Percentiles rank a stretch among this genome's conserved stretches.
Conservation (phyloP, 768 basidiomycete genomes). For the Termitomyces sp. region DNA sequence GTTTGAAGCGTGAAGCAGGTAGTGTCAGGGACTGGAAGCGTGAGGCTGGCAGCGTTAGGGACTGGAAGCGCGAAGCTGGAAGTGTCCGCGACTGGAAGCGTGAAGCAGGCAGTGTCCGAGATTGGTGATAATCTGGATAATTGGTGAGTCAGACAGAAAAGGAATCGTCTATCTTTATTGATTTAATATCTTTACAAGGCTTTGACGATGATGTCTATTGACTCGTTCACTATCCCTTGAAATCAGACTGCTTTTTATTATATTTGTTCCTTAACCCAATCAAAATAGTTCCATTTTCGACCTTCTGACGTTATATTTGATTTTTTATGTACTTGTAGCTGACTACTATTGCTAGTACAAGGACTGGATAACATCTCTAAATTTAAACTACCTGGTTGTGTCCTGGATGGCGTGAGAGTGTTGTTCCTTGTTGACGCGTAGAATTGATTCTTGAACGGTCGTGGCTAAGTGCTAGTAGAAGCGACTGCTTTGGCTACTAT, state of each 20-base stretch:
- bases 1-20: slow-evolving; percentile 9
- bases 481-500: slow-evolving; percentile 4
- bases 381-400: too few relatives aligned
- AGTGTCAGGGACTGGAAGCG: slow-evolving; percentile 12
- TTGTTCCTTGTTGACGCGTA: slow-evolving; percentile 11
- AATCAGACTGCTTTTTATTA: too few relatives aligned
- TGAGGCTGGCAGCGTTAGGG: slow-evolving; percentile 5
- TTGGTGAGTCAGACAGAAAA: background rate
- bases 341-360: background rate
- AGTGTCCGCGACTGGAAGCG: slow-evolving; percentile 12
- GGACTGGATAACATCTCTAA: background rate
- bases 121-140: slow-evolving; percentile 6
- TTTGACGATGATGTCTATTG: background rate
- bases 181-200: background rate
- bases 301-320: background rate
- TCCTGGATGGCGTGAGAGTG: slow-evolving; percentile 6
- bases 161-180: background rate
- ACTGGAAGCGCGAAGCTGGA: slow-evolving; percentile 12
- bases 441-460: background rate
- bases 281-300: background rate
- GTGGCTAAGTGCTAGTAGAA: background rate
- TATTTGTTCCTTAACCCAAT: background rate
- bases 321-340: background rate
- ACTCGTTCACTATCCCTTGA: background rate
- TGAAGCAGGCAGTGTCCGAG: slow-evolving; percentile 4